Conservation (phyloP, 2,329 filamentous ascomycete species). For the Bipolaris cookei region DNA sequence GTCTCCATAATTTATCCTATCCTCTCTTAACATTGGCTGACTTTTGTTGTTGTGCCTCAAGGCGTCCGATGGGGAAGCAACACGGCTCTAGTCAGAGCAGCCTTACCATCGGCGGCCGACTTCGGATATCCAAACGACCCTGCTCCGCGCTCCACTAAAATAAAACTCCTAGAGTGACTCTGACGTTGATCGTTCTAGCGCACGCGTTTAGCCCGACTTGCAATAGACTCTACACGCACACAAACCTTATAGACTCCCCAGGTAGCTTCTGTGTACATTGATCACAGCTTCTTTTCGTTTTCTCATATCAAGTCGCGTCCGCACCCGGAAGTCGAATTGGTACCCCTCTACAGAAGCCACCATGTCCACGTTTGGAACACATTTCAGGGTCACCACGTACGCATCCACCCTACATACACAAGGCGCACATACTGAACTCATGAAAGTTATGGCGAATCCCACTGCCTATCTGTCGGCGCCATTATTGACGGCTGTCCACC, state of each 20-base stretch:
- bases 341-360: constrained; percentile 13
- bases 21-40: background rate
- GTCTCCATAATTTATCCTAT: background rate
- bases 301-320: background rate
- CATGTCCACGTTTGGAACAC: constrained; percentile 79
- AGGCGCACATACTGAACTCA: constrained; percentile 24
- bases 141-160: constrained; percentile 31
- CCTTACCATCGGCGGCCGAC: constrained; percentile 13
- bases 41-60: background rate
- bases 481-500: constrained; percentile 94
- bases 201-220: constrained; percentile 12
- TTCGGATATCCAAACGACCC: constrained; percentile 23
- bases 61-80: background rate
- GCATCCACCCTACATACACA: constrained; percentile 38
- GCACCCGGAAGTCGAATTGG: constrained; percentile 11
- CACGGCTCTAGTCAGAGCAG: constrained; percentile 1
- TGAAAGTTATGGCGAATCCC: constrained; percentile 77
- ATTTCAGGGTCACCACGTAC: constrained; percentile 83
- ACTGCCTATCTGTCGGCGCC: constrained; percentile 91
- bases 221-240: background rate
- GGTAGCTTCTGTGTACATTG: background rate
- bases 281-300: constrained; percentile 3
- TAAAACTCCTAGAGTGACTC: constrained; percentile 31
- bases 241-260: background rate
- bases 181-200: constrained; percentile 19